These are phyloP conservation scores for Kodamaea fungicola DNA, from an alignment of 1,139 yeast genomes.

Conservation along the genomic window DNA sequence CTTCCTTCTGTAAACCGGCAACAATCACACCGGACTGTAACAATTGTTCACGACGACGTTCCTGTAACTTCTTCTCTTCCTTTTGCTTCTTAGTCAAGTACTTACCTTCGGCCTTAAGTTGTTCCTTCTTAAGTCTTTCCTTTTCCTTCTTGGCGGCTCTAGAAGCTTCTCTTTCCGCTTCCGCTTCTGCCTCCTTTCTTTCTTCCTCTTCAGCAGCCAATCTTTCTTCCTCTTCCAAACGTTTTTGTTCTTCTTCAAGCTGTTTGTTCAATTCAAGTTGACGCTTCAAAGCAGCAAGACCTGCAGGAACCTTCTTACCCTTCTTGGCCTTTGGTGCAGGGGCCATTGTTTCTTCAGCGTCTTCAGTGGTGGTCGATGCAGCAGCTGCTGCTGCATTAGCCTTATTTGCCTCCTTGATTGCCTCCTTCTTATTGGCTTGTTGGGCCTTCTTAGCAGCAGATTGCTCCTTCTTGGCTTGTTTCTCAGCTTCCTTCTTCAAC, in stretches of 20 bases:
- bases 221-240: conserved; percentile 69
- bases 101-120: conserved; percentile 90
- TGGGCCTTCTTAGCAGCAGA: conserved; percentile 79
- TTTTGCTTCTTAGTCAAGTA: conserved; percentile 87
- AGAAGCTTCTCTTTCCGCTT: conserved; percentile 65
- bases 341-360: conserved; percentile 14
- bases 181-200: conserved; percentile 59
- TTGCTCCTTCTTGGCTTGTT: conserved; percentile 86
- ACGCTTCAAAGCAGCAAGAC: conserved; percentile 74
- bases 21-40: conserved; percentile 69
- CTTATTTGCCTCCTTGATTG: conserved; percentile 61
- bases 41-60: conserved; percentile 85
- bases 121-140: conserved; percentile 74
- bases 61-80: conserved; percentile 83
- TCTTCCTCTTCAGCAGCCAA: conserved; percentile 61
- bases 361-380: conserved; percentile 29
- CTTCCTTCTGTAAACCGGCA: conserved; percentile 67
- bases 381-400: conserved; percentile 51
- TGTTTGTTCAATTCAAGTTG: conserved; percentile 87
- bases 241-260: conserved; percentile 66
- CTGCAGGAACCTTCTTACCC: conserved; percentile 73
- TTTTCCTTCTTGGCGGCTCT: conserved; percentile 75
- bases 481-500: conserved; percentile 96
- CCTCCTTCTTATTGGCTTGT: conserved; percentile 60
- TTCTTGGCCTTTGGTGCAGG: conserved; percentile 39